These are phyloP conservation scores for Austroboletus niveus DNA, from an alignment of 1,284 basidiomycete genomes.

Conservation along the genomic window DNA sequence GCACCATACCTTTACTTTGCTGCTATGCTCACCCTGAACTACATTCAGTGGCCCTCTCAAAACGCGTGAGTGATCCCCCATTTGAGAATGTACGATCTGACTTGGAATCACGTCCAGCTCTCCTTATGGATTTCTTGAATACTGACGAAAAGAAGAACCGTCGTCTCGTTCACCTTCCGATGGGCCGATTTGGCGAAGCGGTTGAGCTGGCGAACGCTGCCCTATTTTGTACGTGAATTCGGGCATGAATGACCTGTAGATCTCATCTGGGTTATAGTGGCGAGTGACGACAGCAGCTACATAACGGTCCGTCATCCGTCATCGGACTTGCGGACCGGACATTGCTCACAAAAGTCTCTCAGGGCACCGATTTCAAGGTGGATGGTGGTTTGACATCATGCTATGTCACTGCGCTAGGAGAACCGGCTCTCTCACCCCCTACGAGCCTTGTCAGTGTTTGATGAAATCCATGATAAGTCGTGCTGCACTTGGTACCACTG, in stretches of 20 bases:
- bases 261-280: conserved; percentile 47
- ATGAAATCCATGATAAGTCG: too few relatives aligned
- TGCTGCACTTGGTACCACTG: too few relatives aligned
- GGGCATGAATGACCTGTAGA: neutral
- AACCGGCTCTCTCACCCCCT: conserved; percentile 65
- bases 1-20: conserved; percentile 30
- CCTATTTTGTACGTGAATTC: conserved; percentile 72
- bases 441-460: conserved; percentile 42
- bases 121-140: conserved; percentile 97
- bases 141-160: conserved; percentile 95
- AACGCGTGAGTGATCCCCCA: conserved; percentile 61
- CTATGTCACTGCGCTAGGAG: conserved; percentile 82
- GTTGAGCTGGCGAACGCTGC: conserved; percentile 91
- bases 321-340: neutral
- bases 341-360: conserved; percentile 32
- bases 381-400: conserved; percentile 89
- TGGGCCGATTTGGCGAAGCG: conserved; percentile 97
- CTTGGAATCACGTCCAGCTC: conserved; percentile 46
- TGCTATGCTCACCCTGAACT: conserved; percentile 5
- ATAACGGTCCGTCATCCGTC: conserved; percentile 66
- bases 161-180: conserved; percentile 87
- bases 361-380: conserved; percentile 92
- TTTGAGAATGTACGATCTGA: neutral
- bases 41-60: conserved; percentile 80
- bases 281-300: conserved; percentile 83